Base-by-base conservation (phyloP, 495 filamentous ascomycete species). In the Penicillium turbatum region DNA sequence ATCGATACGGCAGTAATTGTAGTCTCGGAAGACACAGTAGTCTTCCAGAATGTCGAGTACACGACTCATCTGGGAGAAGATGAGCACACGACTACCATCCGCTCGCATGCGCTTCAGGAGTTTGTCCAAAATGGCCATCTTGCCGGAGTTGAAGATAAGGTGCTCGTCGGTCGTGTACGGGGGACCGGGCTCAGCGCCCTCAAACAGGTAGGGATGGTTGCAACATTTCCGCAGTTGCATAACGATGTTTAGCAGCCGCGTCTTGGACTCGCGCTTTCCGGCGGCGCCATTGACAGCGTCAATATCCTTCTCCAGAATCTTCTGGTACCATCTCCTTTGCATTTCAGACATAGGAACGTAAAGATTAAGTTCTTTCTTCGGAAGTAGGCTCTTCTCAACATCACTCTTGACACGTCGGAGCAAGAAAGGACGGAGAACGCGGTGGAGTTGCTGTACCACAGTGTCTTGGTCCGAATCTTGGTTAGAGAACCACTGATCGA, bases 201-300 rank as follows among this genome's bases (percentile, higher is more conserved):
- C 95, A 59, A 99, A 99, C 2, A 99, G 82, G 61, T 99, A 99
- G 3, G 95, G 95, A 61, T 99, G 95, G 61, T 99, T 99, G 72
- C 95, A 97, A 68, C 95, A 99, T 70, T 99, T 99, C 54, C 95
- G 87, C 41, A 99, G 83, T 67, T 99, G 95, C 95, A 99, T 99
- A 55, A 99, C 95, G 65, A 99, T 99, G 73, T 99, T 99, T 55
- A 99, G 78, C n/a, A 99, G 81, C 38, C 95, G 84, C 5, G 95
- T 97, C 74, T 99, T 99, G n/a, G 92, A 96, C 68, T 99, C 95
- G 46, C 88, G 85, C 72, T 96, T 97, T 17, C 95, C 93, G 50
- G 85, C 89, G 26, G 95, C 95, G 40, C 95, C 95, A 59, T 99
- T 99, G 56, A 99, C 95, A 11, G 95, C 95, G 62, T 97, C 95